A percentile compares a stretch with the other conserved stretches of the same genome.
phyloP scores from a whole-genome alignment of 2,329 filamentous ascomycete genomes.

The Phialophora macrospora region DNA sequence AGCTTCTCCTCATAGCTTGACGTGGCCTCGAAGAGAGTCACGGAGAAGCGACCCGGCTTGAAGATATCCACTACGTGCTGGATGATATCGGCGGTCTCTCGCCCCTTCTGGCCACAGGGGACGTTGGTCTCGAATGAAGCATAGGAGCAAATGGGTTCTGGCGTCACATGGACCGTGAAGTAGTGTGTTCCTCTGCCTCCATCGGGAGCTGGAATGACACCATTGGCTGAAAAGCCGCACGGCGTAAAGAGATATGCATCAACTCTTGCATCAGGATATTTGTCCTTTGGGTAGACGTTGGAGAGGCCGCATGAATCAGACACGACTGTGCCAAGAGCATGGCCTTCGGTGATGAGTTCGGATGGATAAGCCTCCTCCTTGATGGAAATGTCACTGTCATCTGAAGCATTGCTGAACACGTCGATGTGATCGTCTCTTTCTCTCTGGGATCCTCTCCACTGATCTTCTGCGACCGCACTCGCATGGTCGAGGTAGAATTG shows the following conservation, averaged over 20 bases:
- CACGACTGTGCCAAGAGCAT: conserved; percentile 88
- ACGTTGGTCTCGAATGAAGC: conserved; percentile 99
- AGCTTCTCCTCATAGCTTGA: conserved; percentile 50
- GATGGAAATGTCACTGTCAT: conserved; percentile 63
- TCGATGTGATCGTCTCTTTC: conserved; percentile 65
- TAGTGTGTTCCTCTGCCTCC: conserved; percentile 73
- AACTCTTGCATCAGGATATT: conserved; percentile 90
- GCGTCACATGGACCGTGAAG: conserved; percentile 97
- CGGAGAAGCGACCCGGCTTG: conserved; percentile 95
- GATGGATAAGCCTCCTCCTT: conserved; percentile 67
- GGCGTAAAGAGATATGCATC: conserved; percentile 97
- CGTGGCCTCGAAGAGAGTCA: conserved; percentile 95
- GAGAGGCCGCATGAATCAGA: conserved; percentile 88
- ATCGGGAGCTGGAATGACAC: conserved; percentile 80
- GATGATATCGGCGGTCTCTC: conserved; percentile 87
- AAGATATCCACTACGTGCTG: conserved; percentile 95
- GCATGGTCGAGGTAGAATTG: conserved; percentile 78
- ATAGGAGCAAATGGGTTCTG: conserved; percentile 95
- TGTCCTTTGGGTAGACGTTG: conserved; percentile 81
- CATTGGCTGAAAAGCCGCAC: conserved; percentile 96
- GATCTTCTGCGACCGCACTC: conserved; percentile 85
- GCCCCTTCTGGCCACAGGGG: conserved; percentile 82
- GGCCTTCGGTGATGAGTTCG: conserved; percentile 87
- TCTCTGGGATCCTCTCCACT: conserved; percentile 73
- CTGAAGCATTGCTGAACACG: conserved; percentile 77